These are phyloP conservation scores for Capillidium heterosporum DNA, from an alignment of 371 early-diverging fungal genomes.

Conservation along the genomic window DNA sequence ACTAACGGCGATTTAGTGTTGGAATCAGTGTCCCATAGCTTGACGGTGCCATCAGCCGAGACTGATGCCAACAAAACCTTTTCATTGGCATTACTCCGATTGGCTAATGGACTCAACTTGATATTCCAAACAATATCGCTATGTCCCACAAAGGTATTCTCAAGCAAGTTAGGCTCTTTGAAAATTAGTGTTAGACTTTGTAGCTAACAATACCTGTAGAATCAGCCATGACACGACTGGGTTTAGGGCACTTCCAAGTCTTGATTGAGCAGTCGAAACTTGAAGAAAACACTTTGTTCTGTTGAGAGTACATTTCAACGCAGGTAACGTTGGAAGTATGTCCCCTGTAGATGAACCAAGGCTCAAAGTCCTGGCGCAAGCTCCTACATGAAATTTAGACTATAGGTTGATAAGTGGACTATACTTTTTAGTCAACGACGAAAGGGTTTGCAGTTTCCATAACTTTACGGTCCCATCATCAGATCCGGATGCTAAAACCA, in stretches of 20 bases:
- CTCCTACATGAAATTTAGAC: slow-evolving; percentile 2
- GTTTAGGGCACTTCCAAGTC: slow-evolving; percentile 44
- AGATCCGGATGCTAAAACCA: slow-evolving; percentile 46
- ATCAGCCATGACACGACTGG: background rate
- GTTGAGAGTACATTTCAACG: slow-evolving; percentile 37
- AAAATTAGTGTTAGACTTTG: background rate
- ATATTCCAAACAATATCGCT: slow-evolving; percentile 76
- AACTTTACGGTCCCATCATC: slow-evolving; percentile 73
- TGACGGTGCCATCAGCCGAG: slow-evolving; percentile 64
- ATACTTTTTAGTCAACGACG: slow-evolving; percentile 2
- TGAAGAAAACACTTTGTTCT: slow-evolving; percentile 42
- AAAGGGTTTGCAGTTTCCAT: slow-evolving; percentile 22
- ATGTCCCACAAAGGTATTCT: slow-evolving; percentile 52
- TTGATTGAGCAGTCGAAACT: slow-evolving; percentile 58
- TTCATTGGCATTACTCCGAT: slow-evolving; percentile 7
- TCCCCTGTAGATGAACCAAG: slow-evolving; percentile 59
- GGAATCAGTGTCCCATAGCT: slow-evolving; percentile 54
- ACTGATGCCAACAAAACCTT: slow-evolving; percentile 42
- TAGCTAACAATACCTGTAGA: background rate
- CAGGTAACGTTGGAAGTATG: slow-evolving; percentile 51
- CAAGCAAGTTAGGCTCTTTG: slow-evolving; percentile 29
- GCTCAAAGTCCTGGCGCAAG: slow-evolving; percentile 32
- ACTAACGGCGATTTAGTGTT: slow-evolving; percentile 20
- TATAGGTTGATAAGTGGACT: background rate
- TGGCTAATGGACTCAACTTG: slow-evolving; percentile 8